Base-by-base conservation (phyloP, 192 early-diverging fungal species). In the Linnemannia hyalina region DNA sequence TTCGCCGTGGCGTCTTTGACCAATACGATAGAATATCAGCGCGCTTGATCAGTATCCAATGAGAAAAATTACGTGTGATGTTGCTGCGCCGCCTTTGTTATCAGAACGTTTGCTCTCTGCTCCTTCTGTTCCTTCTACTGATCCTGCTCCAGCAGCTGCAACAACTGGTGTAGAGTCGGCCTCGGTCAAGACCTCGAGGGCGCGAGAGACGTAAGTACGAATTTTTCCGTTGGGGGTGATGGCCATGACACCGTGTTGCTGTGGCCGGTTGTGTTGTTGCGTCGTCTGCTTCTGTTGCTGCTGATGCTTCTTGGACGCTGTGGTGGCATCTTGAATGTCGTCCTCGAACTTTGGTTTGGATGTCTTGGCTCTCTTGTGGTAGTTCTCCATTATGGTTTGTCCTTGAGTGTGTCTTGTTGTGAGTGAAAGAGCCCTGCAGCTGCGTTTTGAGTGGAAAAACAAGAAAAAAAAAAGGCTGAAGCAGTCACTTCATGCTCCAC, bases 191-290 rank as follows among this genome's bases (percentile, higher is more conserved):
- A 85, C 68, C 47, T 85, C 78, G 4, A 85, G 78, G 26, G 73
- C 83, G 29, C 83, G 83, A n/a, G 68, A 63, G 18, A 85, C 78
- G 68, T 85, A 85, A 42, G 78, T 63, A n/a, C 83, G 83, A 76
- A 80, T 76, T 70, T 85, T 85, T 38, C 83, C 83, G 46, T 85
- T 75, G 18, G 74, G 68, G 36, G 83, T 80, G 41, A 85, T 85
- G 41, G 80, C 78, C 83, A 85, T 80, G 73, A 85, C 83, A 26
- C 83, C 83, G 32, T 76, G 83, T 29, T 80, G 83, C 38, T 73
- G 78, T 7, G 83, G 83, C 49, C 38, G 47, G 65, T 80, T 80
- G 29, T 85, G 78, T 35, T 68, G 52, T 38, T 85, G 71, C 23
- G 73, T 52, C 26, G 16, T 75, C n/a, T 68, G 46, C 47, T 36